Evolutionary conservation across 805 yeast species (phyloP).

Genomic region (Candida nitratophila): DNA sequence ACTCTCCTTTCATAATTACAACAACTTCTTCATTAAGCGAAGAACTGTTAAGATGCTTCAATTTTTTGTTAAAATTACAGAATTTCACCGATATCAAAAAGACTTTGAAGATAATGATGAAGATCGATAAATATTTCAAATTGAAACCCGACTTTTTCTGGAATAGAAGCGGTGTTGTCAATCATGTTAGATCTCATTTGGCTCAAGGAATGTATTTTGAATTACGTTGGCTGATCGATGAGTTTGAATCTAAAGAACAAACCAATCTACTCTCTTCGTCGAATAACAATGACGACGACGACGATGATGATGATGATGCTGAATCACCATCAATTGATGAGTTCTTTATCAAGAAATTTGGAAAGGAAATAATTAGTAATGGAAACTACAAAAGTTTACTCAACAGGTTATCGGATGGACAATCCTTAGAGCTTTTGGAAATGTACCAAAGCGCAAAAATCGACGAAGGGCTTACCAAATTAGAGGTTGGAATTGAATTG

Average conservation of each 20-base stretch:
- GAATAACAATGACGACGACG: background rate
- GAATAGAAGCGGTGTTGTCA: background rate
- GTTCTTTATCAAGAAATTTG: background rate
- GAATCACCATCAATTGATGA: too few relatives aligned
- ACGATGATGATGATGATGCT: background rate
- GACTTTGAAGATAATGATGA: background rate
- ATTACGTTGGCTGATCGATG: background rate
- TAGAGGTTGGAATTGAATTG: too few relatives aligned
- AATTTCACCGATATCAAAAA: conserved; percentile 4
- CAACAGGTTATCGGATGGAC: background rate
- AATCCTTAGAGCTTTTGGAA: background rate
- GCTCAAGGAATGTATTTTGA: background rate
- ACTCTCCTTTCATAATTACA: background rate
- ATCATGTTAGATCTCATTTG: background rate
- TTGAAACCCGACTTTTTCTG: conserved; percentile 1
- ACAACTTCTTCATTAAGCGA: background rate
- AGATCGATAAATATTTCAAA: background rate
- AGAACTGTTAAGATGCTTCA: background rate
- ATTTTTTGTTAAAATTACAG: conserved; percentile 1
- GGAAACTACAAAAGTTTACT: background rate
- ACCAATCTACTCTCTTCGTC: too few relatives aligned
- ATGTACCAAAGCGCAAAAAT: background rate
- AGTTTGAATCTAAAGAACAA: background rate
- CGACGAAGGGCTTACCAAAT: background rate
- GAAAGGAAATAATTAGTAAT: background rate